phyloP scores from a whole-genome alignment of 192 early-diverging fungal genomes.

The Phycomyces nitens region DNA sequence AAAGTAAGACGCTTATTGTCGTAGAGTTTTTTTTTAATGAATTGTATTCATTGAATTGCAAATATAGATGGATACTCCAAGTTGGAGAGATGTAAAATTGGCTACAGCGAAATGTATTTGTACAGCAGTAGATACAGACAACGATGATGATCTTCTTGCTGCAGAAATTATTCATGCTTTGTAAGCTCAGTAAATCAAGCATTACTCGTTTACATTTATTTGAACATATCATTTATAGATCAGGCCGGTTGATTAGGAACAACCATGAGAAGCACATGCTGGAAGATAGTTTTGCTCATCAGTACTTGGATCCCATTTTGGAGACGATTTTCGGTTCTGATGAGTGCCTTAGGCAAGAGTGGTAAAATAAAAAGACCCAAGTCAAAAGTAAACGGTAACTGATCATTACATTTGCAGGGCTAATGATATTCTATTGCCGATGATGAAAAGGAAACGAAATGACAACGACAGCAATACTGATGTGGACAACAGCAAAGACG shows the following conservation, averaged over 20 bases:
- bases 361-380: not conserved
- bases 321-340: not conserved
- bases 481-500: not conserved
- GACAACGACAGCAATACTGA: not conserved
- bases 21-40: no score
- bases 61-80: not conserved
- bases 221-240: no score
- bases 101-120: not conserved
- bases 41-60: no score
- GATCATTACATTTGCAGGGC: not conserved
- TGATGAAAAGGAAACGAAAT: not conserved
- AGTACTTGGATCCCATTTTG: not conserved
- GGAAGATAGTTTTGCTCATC: not conserved
- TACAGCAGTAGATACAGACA: not conserved
- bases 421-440: not conserved
- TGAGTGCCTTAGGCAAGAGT: not conserved
- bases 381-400: no score
- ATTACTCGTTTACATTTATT: not conserved
- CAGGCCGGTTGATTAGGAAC: no score
- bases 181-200: not conserved
- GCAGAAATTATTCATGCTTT: not conserved
- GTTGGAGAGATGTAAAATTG: not conserved
- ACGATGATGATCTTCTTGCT: constrained; percentile 2
- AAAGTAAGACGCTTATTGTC: not conserved
- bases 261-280: not conserved